Evolutionary conservation across 192 early-diverging fungal genomes (phyloP).

Genomic region (Linderina pennispora): DNA sequence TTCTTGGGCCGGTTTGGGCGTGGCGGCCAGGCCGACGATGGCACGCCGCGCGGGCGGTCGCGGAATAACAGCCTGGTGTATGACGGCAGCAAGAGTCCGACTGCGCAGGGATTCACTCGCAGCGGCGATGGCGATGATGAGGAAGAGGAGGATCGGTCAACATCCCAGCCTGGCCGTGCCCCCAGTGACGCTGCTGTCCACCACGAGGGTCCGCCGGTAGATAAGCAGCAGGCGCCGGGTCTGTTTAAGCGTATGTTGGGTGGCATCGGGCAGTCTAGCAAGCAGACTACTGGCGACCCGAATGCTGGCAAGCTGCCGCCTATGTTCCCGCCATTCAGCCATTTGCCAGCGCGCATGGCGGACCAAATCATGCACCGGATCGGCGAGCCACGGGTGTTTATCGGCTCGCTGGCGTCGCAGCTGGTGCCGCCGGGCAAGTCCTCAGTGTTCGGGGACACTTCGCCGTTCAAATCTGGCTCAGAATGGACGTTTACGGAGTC

Average conservation of each 20-base stretch:
- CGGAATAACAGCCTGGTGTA: neutral
- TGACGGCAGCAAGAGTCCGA: slow-evolving; percentile 4
- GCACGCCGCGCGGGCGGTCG: neutral
- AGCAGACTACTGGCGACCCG: too few species aligned
- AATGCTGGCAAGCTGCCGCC: slow-evolving; percentile 2
- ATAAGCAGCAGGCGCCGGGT: too few species aligned
- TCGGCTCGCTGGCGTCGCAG: slow-evolving; percentile 27
- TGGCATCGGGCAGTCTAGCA: too few species aligned
- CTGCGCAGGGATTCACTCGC: slow-evolving; percentile 4
- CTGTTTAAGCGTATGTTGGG: neutral
- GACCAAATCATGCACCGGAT: slow-evolving; percentile 39
- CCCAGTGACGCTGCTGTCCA: slow-evolving; percentile 1
- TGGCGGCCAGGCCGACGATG: neutral
- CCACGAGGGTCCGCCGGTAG: too few species aligned
- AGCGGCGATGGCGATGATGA: slow-evolving; percentile 4
- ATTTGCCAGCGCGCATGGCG: slow-evolving; percentile 30
- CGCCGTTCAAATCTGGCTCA: slow-evolving; percentile 39
- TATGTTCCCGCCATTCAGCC: slow-evolving; percentile 50
- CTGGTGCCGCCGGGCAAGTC: slow-evolving; percentile 19
- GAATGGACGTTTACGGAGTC: slow-evolving; percentile 44
- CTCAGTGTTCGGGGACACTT: slow-evolving; percentile 9
- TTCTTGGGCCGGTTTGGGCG: neutral
- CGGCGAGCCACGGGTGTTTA: slow-evolving; percentile 43
- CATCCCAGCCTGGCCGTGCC: neutral
- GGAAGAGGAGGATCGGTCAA: neutral